Base-by-base conservation (phyloP, 108 stramenopile genomes). In the Skeletonema costatum region DNA sequence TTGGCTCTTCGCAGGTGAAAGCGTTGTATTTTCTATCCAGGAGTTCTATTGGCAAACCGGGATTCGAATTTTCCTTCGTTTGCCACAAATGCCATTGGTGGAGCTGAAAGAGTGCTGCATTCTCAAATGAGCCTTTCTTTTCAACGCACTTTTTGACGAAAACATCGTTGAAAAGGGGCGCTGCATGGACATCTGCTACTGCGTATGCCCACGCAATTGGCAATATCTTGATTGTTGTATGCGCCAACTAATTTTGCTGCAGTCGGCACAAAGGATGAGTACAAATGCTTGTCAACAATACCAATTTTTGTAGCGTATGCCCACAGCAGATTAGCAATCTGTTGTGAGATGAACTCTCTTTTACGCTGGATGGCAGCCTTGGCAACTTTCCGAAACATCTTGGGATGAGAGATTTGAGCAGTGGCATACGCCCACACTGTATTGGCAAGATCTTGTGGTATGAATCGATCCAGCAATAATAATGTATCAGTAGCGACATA, bases 151-250 rank as follows among this genome's bases (percentile, higher is more conserved):
- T 10, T 2, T 51, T 29, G 35, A 39, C 16, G 29, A 74, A 74
- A 17, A 9, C 0, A 25, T 64, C 30, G 4, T 53, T 56, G 36
- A 74, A 74, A 4, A 65, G 10, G 0, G 60, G 0, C 31, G 62
- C 29, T 0, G 53, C 13, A 65, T 74, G 53, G 42, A 29, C 2
- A 71, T 61, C 38, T 2, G 32, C 31, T 33, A 35, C 10, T 38
- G 90, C 90, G 59, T 88, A 74, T 5, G 89, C 72, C 93, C 94
- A 95, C 13, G 92, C 66, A 5, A 88, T 95, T 95, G 11, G 87
- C 66, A 14, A 92, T 70, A 59, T 95, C 94, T 78, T 95, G 94
- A 1, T 85, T 88, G 12, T 73, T 80, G 50, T 88, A 25, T 25
- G 25, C 0, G 25, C 25, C 25, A 25, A 25, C 25, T 25, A 25